Percentiles rank a stretch among this genome's conserved stretches.
Evolutionary conservation across 106 monocot species (phyloP).

Genomic region (Posidonia australis): DNA sequence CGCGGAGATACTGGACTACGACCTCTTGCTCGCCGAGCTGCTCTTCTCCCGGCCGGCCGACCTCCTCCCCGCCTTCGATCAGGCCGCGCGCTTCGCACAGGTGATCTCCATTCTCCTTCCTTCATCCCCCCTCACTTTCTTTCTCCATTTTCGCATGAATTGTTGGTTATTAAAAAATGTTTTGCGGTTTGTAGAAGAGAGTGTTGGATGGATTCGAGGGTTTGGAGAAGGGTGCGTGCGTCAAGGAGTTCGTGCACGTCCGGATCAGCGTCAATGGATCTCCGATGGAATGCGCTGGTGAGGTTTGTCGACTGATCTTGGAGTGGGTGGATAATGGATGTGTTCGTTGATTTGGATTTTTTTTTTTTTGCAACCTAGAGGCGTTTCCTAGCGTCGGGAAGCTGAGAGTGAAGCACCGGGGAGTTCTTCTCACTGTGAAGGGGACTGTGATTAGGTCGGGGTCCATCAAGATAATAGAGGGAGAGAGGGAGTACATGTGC

Average conservation of each 20-base stretch:
- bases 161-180: background rate
- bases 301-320: background rate
- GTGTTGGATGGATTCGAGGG: conserved; percentile 34
- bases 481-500: conserved; percentile 75
- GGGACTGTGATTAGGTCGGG: conserved; percentile 89
- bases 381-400: conserved; percentile 79
- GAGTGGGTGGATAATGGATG: background rate
- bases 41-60: conserved; percentile 53
- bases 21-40: conserved; percentile 46
- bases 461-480: conserved; percentile 88
- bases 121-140: background rate
- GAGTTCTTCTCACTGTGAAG: conserved; percentile 73
- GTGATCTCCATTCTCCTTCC: conserved; percentile 4
- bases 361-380: conserved; percentile 28
- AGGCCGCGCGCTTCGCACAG: conserved; percentile 54
- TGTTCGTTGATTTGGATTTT: background rate
- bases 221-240: conserved; percentile 12
- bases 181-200: conserved; percentile 21
- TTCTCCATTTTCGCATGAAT: background rate
- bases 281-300: conserved; percentile 82
- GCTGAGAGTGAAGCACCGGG: conserved; percentile 77
- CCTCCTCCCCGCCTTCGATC: conserved; percentile 55
- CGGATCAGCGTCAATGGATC: conserved; percentile 69
- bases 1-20: conserved; percentile 69
- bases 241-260: conserved; percentile 70